Evolutionary conservation across 2,329 filamentous ascomycete genomes (phyloP).

Genomic region (Ceratocystis albifundus): DNA sequence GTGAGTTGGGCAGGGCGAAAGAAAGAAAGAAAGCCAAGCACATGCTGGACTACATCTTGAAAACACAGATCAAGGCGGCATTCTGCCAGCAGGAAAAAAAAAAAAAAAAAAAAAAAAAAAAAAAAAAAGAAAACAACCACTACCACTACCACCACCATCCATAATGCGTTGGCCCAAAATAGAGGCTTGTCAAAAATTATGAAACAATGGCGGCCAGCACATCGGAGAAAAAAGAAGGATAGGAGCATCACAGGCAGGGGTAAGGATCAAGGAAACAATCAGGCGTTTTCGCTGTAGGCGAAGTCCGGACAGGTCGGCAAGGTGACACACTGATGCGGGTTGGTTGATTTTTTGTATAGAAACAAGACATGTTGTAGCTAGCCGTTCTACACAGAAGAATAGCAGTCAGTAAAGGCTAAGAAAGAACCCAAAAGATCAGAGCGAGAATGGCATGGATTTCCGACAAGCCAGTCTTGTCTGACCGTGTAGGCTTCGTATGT

Average conservation of each 20-base stretch:
- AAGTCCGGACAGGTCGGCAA: slow-evolving; percentile 13
- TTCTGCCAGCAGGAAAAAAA: background rate
- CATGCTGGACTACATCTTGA: too few relatives aligned
- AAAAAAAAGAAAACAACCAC: background rate
- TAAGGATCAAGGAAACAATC: slow-evolving; percentile 8
- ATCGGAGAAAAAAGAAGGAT: background rate
- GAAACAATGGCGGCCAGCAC: slow-evolving; percentile 10
- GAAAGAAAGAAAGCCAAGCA: too few relatives aligned
- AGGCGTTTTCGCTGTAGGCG: slow-evolving; percentile 11
- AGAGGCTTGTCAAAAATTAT: slow-evolving; percentile 9
- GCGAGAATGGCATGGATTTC: too few relatives aligned
- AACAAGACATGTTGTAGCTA: too few relatives aligned
- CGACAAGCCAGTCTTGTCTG: too few relatives aligned
- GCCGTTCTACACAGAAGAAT: too few relatives aligned
- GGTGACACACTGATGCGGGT: slow-evolving; percentile 3
- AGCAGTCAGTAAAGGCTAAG: too few relatives aligned
- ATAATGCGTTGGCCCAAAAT: background rate
- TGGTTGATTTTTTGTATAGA: background rate
- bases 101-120: background rate
- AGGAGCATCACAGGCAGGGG: background rate
- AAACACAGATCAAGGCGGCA: too few relatives aligned
- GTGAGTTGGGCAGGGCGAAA: too few relatives aligned
- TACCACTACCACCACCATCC: background rate
- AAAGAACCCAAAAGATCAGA: too few relatives aligned
- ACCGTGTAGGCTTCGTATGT: too few relatives aligned